Percentiles rank a stretch among this genome's conserved stretches.
phyloP scores from a whole-genome alignment of 169 alveolate species.

The Plasmodium knowlesi region DNA sequence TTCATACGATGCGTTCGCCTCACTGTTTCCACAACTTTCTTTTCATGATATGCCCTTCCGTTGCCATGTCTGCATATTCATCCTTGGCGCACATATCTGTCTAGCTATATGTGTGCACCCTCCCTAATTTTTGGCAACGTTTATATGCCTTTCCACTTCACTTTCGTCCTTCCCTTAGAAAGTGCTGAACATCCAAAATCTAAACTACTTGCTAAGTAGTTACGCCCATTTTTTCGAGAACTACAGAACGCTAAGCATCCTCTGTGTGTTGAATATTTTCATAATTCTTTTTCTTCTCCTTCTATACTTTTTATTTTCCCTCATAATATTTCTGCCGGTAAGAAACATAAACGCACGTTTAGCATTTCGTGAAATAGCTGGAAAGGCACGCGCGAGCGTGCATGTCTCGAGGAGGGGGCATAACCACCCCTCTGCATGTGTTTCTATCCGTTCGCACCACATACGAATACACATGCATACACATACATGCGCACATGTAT shows the following conservation, averaged over 20 bases:
- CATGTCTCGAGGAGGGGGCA: background rate
- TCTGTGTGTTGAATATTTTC: slow-evolving; percentile 17
- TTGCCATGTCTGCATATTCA: background rate
- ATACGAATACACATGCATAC: background rate
- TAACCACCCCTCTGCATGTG: background rate
- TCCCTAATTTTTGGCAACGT: background rate
- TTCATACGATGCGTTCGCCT: background rate
- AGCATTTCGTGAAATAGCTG: background rate
- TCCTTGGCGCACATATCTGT: background rate
- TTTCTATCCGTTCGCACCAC: background rate
- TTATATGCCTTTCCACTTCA: background rate
- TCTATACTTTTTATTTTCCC: slow-evolving; percentile 11
- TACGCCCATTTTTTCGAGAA: slow-evolving; percentile 28
- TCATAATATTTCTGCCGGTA: slow-evolving; percentile 29
- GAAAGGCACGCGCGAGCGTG: background rate
- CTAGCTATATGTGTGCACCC: background rate
- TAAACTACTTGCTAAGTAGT: background rate
- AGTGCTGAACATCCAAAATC: slow-evolving; percentile 15
- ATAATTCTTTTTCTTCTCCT: slow-evolving; percentile 19
- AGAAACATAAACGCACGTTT: background rate
- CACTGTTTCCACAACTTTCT: background rate
- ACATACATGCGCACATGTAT: background rate
- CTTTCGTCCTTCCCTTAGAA: background rate
- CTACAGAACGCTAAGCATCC: slow-evolving; percentile 16
- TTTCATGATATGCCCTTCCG: background rate